Base-by-base conservation (phyloP, 306 rosid species). In the Erythrophleum fordii region DNA sequence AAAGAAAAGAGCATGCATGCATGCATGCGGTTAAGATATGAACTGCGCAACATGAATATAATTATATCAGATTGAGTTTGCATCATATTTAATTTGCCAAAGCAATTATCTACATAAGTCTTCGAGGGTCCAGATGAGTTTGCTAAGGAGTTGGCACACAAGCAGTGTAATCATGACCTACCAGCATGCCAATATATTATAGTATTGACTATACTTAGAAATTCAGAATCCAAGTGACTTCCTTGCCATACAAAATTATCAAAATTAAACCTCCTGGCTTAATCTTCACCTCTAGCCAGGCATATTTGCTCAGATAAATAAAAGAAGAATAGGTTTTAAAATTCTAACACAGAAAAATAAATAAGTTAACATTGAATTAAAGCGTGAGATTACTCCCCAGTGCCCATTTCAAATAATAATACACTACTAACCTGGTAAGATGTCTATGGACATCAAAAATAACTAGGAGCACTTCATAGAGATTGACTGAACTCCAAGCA, bases 371-470 rank as follows among this genome's bases (percentile, higher is more conserved):
- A 37, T 3, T 4, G 48, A 17, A 8, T 37, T 37, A 9, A 39
- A 49, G 37, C 11, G 37, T 13, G 41, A 22, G 81, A 73, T 56
- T 29, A 69, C 28, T 73, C 5, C 66, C 39, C 49, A 10, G 37
- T 69, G 22, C 46, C 29, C 51, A 14, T 64, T 28, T 67, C 58
- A 85, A 55, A 73, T 59, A 82, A 66, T 61, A 74, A 51, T 52
- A 42, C 10, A 78, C 78, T 55, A 42, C 78, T 55, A 42, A 93
- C 99, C 93, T 91, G 76, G 93, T 87, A 88, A 95, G 88, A 86
- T 95, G 98, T 67, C 99, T 89, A 72, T 95, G 94, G 68, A 89
- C 98, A 45, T 95, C 99, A 86, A 95, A 95, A 53, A 95, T 89
- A 76, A 95, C 92, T 76, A 95, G 82, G 75, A 93, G 92, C 72